Conservation (phyloP, 139 green algal genomes). For the Chlorella sorokiniana region DNA sequence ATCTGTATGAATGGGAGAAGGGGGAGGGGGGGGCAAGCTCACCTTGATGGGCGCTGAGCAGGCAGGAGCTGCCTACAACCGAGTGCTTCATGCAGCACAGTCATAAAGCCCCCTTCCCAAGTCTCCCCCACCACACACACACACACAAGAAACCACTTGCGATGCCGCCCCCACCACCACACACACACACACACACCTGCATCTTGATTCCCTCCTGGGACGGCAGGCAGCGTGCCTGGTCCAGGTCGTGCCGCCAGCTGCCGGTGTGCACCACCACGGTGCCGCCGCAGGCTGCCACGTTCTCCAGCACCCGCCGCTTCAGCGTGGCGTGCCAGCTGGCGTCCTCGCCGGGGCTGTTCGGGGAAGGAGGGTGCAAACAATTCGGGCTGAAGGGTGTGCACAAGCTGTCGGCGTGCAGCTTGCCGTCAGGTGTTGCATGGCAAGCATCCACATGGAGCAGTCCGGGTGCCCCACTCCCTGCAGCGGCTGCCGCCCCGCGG, state of each 20-base stretch:
- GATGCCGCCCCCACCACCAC: not conserved
- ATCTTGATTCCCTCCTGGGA: slow-evolving; percentile 2
- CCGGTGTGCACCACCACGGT: slow-evolving; percentile 52
- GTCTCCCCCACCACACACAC: too few species aligned
- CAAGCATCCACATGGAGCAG: too few species aligned
- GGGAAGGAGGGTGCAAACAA: not conserved
- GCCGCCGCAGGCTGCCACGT: slow-evolving; percentile 32
- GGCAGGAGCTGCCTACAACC: too few species aligned
- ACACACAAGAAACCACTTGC: too few species aligned
- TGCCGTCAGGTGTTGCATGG: too few species aligned
- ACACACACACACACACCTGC: not conserved
- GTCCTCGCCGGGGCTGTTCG: slow-evolving; percentile 40
- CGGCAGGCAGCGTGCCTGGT: slow-evolving; percentile 56
- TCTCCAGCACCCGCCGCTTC: slow-evolving; percentile 42
- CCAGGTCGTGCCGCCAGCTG: slow-evolving; percentile 83
- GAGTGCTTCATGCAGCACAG: too few species aligned
- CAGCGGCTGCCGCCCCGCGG: not conserved
- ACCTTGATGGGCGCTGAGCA: too few species aligned
- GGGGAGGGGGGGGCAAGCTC: not conserved
- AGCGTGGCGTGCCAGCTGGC: slow-evolving; percentile 49
- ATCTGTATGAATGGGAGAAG: slow-evolving; percentile 34
- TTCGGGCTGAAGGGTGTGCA: not conserved
- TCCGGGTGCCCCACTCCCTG: too few species aligned
- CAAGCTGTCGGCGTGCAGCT: too few species aligned
- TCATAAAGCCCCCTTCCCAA: too few species aligned